phyloP scores from a whole-genome alignment of 2,329 filamentous ascomycete genomes.

The Xylogone sp. region DNA sequence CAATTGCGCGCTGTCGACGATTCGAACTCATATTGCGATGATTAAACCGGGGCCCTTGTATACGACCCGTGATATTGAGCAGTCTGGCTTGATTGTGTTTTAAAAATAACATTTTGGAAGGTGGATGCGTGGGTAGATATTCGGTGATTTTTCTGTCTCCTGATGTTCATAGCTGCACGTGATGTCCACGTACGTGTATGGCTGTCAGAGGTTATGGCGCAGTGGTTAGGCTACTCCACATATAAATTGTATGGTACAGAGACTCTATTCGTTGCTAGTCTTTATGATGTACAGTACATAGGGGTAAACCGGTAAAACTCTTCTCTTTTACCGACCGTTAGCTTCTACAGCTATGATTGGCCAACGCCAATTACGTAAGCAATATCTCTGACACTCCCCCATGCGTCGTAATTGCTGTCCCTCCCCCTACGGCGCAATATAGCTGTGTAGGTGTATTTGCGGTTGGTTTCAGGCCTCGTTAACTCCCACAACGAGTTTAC shows the following conservation, averaged over 20 bases:
- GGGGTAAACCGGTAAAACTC: background rate
- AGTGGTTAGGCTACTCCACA: too few relatives aligned
- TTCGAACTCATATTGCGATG: background rate
- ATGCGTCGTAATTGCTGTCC: background rate
- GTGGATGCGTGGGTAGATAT: too few relatives aligned
- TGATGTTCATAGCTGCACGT: too few relatives aligned
- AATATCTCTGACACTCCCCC: background rate
- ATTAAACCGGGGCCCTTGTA: background rate
- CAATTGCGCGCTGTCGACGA: conserved; percentile 28
- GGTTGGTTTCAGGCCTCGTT: background rate
- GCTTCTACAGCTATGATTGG: background rate
- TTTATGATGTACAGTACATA: too few relatives aligned
- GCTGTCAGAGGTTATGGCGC: background rate
- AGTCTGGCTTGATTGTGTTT: background rate
- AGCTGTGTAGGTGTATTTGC: background rate
- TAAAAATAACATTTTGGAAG: background rate
- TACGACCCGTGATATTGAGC: background rate
- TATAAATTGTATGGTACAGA: too few relatives aligned
- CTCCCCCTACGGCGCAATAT: background rate
- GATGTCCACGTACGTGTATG: too few relatives aligned
- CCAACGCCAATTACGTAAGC: background rate
- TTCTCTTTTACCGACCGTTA: background rate
- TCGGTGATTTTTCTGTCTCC: too few relatives aligned
- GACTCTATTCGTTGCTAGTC: too few relatives aligned
- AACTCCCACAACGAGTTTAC: background rate